Evolutionary conservation across 2,329 filamentous ascomycete genomes (phyloP).

Genomic region (Botrytis byssoidea): DNA sequence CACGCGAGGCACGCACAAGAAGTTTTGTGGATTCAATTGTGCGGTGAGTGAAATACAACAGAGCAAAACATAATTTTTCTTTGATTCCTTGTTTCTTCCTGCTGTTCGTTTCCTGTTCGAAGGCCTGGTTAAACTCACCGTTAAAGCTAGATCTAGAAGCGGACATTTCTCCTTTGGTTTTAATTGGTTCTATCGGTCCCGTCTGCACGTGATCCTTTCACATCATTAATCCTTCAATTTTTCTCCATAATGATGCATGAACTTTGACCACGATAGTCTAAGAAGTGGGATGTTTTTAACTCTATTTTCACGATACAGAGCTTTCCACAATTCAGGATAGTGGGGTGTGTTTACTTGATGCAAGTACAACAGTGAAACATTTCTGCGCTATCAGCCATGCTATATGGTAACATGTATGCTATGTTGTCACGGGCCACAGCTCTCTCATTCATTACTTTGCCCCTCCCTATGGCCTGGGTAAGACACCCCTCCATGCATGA

Average conservation of each 20-base stretch:
- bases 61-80: conserved; percentile 8
- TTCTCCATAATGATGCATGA: conserved; percentile 15
- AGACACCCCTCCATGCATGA: not conserved
- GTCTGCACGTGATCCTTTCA: conserved; percentile 9
- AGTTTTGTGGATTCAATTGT: conserved; percentile 14
- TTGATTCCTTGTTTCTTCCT: conserved; percentile 20
- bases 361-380: conserved; percentile 10
- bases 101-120: conserved; percentile 4
- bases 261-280: conserved; percentile 7
- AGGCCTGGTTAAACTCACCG: not conserved
- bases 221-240: not conserved
- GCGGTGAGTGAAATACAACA: conserved; percentile 15
- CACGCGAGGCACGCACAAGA: not conserved
- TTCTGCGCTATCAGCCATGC: conserved; percentile 9
- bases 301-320: conserved; percentile 2
- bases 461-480: not conserved
- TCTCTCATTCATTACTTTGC: conserved; percentile 2
- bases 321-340: conserved; percentile 10
- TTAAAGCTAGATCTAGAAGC: conserved; percentile 14
- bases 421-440: not conserved
- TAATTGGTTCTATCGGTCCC: not conserved
- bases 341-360: conserved; percentile 6
- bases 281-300: conserved; percentile 17
- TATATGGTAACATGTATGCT: conserved; percentile 5
- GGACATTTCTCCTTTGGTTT: not conserved